Evolutionary conservation across 2,329 filamentous ascomycete species (phyloP), one percentile per base, ranked within the genome.

Genomic region (Sporothrix dimorphospora): DNA sequence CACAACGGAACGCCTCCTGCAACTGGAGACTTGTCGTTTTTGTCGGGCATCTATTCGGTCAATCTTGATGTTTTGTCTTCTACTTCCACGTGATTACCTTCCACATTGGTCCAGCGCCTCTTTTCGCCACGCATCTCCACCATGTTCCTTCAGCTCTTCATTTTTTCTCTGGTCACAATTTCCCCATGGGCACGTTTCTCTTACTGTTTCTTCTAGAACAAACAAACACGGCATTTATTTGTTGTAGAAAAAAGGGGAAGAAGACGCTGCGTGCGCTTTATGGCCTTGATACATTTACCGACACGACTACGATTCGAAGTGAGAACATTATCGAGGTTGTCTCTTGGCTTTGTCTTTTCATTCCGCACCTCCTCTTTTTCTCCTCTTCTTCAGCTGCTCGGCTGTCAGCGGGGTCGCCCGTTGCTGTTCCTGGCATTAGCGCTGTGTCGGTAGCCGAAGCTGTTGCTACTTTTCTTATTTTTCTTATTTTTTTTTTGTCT

Each of bases 361-460:
- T 12, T 14, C 21, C 49, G 49, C 57, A 12, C 1, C 19, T 21
- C 19, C 24, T 45, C 21, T 65, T 42, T 65, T n/a, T 19, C 30
- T 2, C 21, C 16, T 14, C 4, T 65, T 21, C 38, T 67, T 66
- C 63, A 51, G 63, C 63, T 51, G 63, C 45, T 34, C 27, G 14
- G 63, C 42, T 49, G 63, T n/a, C 14, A 19, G 63, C 14, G 65
- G 65, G 27, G n/a, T 7, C 45, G 21, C n/a, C 59, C 12, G 59
- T 67, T 67, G 45, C 65, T 53, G 45, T 67, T 51, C 65, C 65
- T 51, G 65, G 65, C 45, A 5, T 67, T 65, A 53, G 45, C 65
- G 65, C 9, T 49, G 63, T 49, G 24, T 49, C 27, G 24, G 40
- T 30, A 49, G 24, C 21, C 24, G 40, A 34, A n/a, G 6, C 24